These are phyloP conservation scores for Fusarium sacchari DNA, from an alignment of 2,329 filamentous ascomycete genomes.

Conservation along the genomic window DNA sequence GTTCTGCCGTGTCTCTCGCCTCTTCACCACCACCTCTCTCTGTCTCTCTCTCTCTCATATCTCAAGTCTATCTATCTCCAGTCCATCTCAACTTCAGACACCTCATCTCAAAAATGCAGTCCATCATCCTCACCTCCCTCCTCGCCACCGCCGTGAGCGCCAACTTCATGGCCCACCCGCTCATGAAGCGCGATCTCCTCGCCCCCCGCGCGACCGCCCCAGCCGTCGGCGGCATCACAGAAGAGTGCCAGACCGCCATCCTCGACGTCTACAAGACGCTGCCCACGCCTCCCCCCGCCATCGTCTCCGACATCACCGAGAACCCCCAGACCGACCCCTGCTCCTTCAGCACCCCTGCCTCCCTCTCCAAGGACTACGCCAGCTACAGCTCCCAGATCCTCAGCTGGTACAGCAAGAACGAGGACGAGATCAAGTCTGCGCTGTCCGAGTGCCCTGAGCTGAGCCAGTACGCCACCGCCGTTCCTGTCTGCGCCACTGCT, in stretches of 20 bases:
- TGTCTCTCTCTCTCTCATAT: too few relatives aligned
- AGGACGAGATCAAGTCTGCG: conserved; percentile 40
- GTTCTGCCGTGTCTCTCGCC: neutral
- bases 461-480: conserved; percentile 25
- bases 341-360: conserved; percentile 45
- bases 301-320: conserved; percentile 40
- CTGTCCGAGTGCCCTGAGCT: conserved; percentile 43
- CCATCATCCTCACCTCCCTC: conserved; percentile 43
- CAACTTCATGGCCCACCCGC: conserved; percentile 45
- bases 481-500: conserved; percentile 40
- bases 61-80: neutral
- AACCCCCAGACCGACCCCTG: conserved; percentile 47
- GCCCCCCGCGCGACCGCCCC: conserved; percentile 40
- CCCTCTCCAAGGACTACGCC: conserved; percentile 46
- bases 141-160: conserved; percentile 40
- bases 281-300: conserved; percentile 46
- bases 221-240: conserved; percentile 7
- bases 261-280: conserved; percentile 38
- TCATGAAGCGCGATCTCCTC: conserved; percentile 41
- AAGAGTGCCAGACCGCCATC: conserved; percentile 40
- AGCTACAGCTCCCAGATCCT: conserved; percentile 46
- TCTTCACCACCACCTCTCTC: neutral
- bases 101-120: conserved; percentile 41
- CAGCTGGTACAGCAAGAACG: conserved; percentile 47
- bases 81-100: neutral